Conservation (phyloP, 1,139 yeast genomes). For the Saccharomycopsis hybrid region DNA sequence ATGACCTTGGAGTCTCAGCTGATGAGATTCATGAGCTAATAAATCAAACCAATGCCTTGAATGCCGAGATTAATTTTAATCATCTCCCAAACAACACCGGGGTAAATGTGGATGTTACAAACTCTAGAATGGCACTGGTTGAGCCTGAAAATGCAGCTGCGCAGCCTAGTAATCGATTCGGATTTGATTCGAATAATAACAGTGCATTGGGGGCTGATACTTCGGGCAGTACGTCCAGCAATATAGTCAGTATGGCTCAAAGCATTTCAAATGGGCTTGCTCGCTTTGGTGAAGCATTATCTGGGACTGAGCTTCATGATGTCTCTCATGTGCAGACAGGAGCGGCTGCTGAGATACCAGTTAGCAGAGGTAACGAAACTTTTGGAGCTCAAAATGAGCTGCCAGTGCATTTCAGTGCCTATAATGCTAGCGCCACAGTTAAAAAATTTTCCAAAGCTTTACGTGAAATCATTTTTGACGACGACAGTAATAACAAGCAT, state of each 20-base stretch:
- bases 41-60: constrained; percentile 7
- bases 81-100: neutral
- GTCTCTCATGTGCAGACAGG: too few relatives aligned
- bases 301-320: too few relatives aligned
- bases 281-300: neutral
- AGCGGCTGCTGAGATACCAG: neutral
- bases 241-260: constrained; percentile 8
- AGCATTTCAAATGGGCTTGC: neutral
- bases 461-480: constrained; percentile 6
- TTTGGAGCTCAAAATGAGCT: too few relatives aligned
- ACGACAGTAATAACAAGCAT: constrained; percentile 2
- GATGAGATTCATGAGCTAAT: constrained; percentile 7
- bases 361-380: neutral
- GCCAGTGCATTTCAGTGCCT: too few relatives aligned
- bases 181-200: neutral
- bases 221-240: neutral
- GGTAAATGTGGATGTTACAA: neutral
- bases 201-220: neutral
- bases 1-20: neutral
- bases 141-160: neutral
- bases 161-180: too few relatives aligned
- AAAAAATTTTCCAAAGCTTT: constrained; percentile 3
- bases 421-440: too few relatives aligned
- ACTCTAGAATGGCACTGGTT: neutral
- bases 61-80: neutral